Conservation (phyloP, 257 asterid genomes). For the Forsythia viridissima region DNA sequence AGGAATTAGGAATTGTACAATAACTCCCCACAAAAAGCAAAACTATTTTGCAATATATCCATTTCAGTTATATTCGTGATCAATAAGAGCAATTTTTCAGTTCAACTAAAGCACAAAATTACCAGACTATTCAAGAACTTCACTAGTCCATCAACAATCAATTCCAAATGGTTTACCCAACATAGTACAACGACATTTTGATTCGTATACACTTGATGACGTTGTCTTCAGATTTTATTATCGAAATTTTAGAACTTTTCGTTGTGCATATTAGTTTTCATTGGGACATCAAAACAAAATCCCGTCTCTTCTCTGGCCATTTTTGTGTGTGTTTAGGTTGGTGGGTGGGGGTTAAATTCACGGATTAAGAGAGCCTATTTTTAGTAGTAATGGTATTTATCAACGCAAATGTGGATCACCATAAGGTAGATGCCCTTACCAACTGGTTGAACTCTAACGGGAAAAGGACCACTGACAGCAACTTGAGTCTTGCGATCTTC, state of each 20-base stretch:
- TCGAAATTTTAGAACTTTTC: no score
- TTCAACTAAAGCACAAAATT: background rate
- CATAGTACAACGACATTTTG: background rate
- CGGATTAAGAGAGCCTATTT: background rate
- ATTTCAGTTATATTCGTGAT: background rate
- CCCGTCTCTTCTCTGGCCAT: slow-evolving; percentile 12
- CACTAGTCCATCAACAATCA: slow-evolving; percentile 5
- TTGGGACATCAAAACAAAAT: background rate
- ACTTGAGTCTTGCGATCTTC: slow-evolving; percentile 28
- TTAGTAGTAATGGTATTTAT: background rate
- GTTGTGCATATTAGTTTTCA: background rate
- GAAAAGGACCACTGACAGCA: slow-evolving; percentile 26
- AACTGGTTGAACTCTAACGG: slow-evolving; percentile 31
- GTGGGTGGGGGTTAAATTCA: slow-evolving; percentile 7
- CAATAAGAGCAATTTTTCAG: background rate
- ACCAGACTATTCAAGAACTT: slow-evolving; percentile 19
- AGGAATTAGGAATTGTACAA: background rate
- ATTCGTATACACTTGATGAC: background rate
- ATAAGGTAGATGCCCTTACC: slow-evolving; percentile 10
- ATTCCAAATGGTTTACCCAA: background rate
- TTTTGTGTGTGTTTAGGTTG: background rate
- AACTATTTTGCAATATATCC: background rate
- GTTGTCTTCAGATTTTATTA: no score
- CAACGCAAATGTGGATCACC: background rate
- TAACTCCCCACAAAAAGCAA: slow-evolving; percentile 24